Evolutionary conservation across 1,284 basidiomycete genomes (phyloP).

Genomic region (Pseudozyma thailandica): DNA sequence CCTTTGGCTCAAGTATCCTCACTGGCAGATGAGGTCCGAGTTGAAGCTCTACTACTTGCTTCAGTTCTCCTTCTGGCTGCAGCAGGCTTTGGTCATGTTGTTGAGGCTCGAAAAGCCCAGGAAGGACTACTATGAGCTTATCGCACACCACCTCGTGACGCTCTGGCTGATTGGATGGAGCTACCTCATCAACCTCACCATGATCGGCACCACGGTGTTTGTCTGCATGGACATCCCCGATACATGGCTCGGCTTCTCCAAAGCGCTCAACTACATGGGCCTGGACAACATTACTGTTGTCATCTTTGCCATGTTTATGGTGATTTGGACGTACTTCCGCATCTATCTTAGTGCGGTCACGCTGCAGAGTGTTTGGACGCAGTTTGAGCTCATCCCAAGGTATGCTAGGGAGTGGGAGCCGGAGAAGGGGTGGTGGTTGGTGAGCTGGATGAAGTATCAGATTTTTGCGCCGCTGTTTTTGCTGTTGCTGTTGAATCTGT

Average conservation of each 20-base stretch:
- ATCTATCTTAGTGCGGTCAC: conserved; percentile 91
- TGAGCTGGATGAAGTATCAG: conserved; percentile 66
- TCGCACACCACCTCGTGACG: conserved; percentile 86
- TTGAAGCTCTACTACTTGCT: conserved; percentile 91
- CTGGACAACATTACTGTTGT: conserved; percentile 52
- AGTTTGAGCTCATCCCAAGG: conserved; percentile 79
- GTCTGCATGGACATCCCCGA: conserved; percentile 98
- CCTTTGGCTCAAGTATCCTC: conserved; percentile 65
- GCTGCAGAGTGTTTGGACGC: conserved; percentile 84
- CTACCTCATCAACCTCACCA: conserved; percentile 72
- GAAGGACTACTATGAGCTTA: conserved; percentile 88
- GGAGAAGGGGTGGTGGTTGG: conserved; percentile 63
- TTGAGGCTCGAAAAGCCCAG: conserved; percentile 90
- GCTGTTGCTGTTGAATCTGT: conserved; percentile 63
- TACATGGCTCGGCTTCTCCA: conserved; percentile 75
- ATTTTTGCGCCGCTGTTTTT: conserved; percentile 65
- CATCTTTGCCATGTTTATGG: conserved; percentile 62
- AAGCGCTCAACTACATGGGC: conserved; percentile 65
- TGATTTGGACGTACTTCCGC: conserved; percentile 79
- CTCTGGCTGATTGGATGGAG: conserved; percentile 89
- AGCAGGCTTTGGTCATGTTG: conserved; percentile 88
- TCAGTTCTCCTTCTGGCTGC: conserved; percentile 85
- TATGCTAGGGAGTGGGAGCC: conserved; percentile 60
- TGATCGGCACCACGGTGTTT: conserved; percentile 91
- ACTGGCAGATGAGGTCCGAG: conserved; percentile 80